Evolutionary conservation across 2,329 filamentous ascomycete genomes (phyloP), one percentile per base, ranked within the genome.

Genomic region (Xylariomycetidae sp.): DNA sequence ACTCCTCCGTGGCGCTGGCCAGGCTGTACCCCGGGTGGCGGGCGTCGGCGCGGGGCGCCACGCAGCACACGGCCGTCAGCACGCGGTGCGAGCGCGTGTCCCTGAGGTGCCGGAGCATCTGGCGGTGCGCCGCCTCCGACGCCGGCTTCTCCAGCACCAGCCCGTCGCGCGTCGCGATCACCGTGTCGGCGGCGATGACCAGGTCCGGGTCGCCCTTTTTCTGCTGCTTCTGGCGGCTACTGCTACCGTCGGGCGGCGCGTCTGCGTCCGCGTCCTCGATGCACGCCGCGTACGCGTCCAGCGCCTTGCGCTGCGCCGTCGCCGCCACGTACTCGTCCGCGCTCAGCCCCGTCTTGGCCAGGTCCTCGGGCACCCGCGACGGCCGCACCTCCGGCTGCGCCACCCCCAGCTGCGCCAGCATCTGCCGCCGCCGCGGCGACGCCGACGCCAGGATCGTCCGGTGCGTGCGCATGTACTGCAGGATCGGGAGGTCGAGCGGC

Each of bases 301-400:
- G 72, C 31, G 82, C 85, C 62, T 98, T 98, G 48, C 82, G 76
- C 15, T 77, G 76, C 4, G 90, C 90, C 2, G 92, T 98, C 37
- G 81, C 78, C 10, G 89, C 71, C 14, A 95, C 92, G 65, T 98
- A 98, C 64, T 94, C 88, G 58, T 85, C 84, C 1, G 92, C 86
- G 1, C 80, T 77, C 38, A 90, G 74, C 2, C 63, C 58, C 6
- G 65, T 59, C 59, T 96, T 95, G 50, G 85, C 74, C 34, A 95
- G 75, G 64, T 96, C 74, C 65, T 98, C 92, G 32, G 85, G 82
- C 44, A 85, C 80, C 34, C 74, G 79, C 25, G 87, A 95, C 12
- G 92, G 87, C 40, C 82, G 72, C 52, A 95, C 76, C 61, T 96
- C 89, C 53, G 95, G 63, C 53, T 88, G 81, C 3, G 70, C 74